These are phyloP conservation scores for Spatholobus suberectus DNA, from an alignment of 306 rosid genomes.

Conservation along the genomic window DNA sequence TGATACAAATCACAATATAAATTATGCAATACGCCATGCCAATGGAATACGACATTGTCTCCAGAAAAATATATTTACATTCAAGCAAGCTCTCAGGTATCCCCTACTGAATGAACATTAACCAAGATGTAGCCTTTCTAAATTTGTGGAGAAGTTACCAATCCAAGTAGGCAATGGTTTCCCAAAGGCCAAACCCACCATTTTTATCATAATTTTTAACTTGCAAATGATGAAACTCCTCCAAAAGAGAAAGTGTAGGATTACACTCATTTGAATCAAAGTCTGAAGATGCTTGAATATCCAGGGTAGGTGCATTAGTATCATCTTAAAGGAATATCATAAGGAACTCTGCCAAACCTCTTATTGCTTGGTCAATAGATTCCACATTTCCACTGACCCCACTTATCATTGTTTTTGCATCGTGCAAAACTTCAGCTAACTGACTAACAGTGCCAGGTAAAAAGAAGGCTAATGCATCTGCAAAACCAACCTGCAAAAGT, in stretches of 20 bases:
- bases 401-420: conserved; percentile 77
- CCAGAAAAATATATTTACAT: too few species aligned
- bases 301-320: conserved; percentile 59
- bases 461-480: conserved; percentile 94
- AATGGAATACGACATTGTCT: too few species aligned
- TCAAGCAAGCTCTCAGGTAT: too few species aligned
- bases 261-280: conserved; percentile 40
- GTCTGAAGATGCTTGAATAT: conserved; percentile 49
- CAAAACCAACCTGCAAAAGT: conserved; percentile 74
- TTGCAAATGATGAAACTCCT: conserved; percentile 78
- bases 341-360: conserved; percentile 87
- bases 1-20: too few species aligned
- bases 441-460: conserved; percentile 94
- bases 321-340: conserved; percentile 84
- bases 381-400: conserved; percentile 90
- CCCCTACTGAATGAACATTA: too few species aligned
- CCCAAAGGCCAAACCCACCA: too few species aligned
- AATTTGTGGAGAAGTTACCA: too few species aligned
- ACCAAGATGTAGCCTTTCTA: too few species aligned
- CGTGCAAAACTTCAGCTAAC: conserved; percentile 77
- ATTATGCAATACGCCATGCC: too few species aligned
- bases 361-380: conserved; percentile 79
- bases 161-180: too few species aligned
- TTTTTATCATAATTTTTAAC: conserved; percentile 55
- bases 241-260: conserved; percentile 64